Evolutionary conservation across 352 stramenopile genomes (phyloP).

Genomic region (Salisapilia sapeloensis): DNA sequence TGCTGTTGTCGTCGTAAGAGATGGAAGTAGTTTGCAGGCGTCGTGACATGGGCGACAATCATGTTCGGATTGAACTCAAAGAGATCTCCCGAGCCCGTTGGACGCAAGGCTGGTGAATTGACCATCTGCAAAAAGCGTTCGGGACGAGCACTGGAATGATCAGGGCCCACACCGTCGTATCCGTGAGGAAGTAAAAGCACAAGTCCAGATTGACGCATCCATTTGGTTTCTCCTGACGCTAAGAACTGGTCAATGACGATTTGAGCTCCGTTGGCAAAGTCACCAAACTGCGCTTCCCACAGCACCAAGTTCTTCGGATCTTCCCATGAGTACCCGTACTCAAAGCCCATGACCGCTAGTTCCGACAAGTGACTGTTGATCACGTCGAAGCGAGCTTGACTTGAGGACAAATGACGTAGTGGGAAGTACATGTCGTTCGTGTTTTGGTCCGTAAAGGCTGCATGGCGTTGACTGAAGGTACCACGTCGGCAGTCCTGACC

Average conservation of each 20-base stretch:
- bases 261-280: slow-evolving; percentile 82
- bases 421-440: slow-evolving; percentile 66
- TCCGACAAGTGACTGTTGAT: slow-evolving; percentile 78
- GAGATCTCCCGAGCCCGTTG: slow-evolving; percentile 11
- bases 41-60: slow-evolving; percentile 72
- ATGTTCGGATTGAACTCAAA: slow-evolving; percentile 70
- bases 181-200: slow-evolving; percentile 76
- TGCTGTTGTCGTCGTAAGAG: slow-evolving; percentile 83
- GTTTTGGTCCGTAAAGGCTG: slow-evolving; percentile 69
- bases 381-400: slow-evolving; percentile 29
- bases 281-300: slow-evolving; percentile 86
- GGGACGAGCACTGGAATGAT: slow-evolving; percentile 68
- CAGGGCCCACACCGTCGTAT: slow-evolving; percentile 75
- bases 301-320: slow-evolving; percentile 62
- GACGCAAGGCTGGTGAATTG: slow-evolving; percentile 37
- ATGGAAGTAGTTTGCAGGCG: slow-evolving; percentile 94
- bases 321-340: slow-evolving; percentile 83
- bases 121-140: slow-evolving; percentile 82
- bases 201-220: slow-evolving; percentile 76
- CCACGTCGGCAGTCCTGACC: slow-evolving; percentile 79
- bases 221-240: slow-evolving; percentile 75
- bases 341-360: slow-evolving; percentile 77
- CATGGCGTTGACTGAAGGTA: slow-evolving; percentile 81
- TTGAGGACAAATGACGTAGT: slow-evolving; percentile 32
- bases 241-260: slow-evolving; percentile 85